phyloP scores from a whole-genome alignment of 345 rosid species.

The Crucihimalaya himalaica region DNA sequence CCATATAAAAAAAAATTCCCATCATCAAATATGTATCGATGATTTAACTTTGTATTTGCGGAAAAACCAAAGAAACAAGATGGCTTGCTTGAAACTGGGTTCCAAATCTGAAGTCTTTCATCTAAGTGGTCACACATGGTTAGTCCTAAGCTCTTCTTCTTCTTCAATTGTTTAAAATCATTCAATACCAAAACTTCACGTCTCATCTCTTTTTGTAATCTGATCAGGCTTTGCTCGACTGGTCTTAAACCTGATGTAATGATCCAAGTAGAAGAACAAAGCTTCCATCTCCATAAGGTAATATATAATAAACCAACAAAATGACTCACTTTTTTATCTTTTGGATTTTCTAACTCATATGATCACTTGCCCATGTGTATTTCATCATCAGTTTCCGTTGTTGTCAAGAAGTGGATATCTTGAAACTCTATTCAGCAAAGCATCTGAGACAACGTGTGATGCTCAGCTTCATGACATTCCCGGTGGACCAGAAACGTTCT shows the following conservation, averaged over 20 bases:
- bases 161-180: slow-evolving; percentile 1
- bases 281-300: slow-evolving; percentile 91
- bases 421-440: slow-evolving; percentile 53
- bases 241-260: slow-evolving; percentile 80
- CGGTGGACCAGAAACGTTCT: slow-evolving; percentile 75
- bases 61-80: slow-evolving; percentile 32
- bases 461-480: slow-evolving; percentile 74
- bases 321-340: neutral
- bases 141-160: slow-evolving; percentile 31
- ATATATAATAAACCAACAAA: slow-evolving; percentile 1
- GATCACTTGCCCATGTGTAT: neutral
- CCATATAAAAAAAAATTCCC: slow-evolving; percentile 1
- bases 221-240: slow-evolving; percentile 65
- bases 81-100: slow-evolving; percentile 91
- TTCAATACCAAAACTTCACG: neutral
- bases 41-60: slow-evolving; percentile 6
- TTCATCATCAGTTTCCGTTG: slow-evolving; percentile 70
- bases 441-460: slow-evolving; percentile 47
- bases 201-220: slow-evolving; percentile 11
- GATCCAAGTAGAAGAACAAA: slow-evolving; percentile 68
- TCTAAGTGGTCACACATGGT: slow-evolving; percentile 74
- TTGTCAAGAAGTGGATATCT: slow-evolving; percentile 79
- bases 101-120: slow-evolving; percentile 84
- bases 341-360: neutral
- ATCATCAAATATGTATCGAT: neutral